phyloP scores from a whole-genome alignment of 2,329 filamentous ascomycete species.

The Trichoderma lentiforme region DNA sequence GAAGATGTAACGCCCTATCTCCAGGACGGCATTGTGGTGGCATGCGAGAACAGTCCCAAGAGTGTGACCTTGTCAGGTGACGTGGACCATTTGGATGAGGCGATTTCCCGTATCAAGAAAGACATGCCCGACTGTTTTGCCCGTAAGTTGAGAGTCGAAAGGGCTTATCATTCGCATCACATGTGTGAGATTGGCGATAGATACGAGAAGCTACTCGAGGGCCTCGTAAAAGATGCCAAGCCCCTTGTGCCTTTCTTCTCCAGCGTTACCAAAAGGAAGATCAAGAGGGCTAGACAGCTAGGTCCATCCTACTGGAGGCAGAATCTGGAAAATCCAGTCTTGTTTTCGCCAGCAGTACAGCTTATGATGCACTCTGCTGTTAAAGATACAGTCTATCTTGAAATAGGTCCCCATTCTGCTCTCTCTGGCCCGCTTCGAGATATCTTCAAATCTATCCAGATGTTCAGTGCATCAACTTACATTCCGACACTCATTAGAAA shows the following conservation, averaged over 20 bases:
- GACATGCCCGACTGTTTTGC: conserved; percentile 43
- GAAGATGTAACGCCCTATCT: neutral
- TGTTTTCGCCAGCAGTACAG: conserved; percentile 17
- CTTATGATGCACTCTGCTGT: conserved; percentile 14
- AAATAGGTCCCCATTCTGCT: conserved; percentile 29
- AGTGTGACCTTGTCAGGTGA: conserved; percentile 49
- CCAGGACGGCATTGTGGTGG: conserved; percentile 25
- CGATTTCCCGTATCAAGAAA: conserved; percentile 27
- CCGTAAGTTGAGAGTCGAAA: conserved; percentile 42
- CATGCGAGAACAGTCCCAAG: conserved; percentile 48
- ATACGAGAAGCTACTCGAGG: neutral
- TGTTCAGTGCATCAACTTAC: conserved; percentile 16
- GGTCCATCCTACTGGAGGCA: conserved; percentile 18
- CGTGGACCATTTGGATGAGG: conserved; percentile 36
- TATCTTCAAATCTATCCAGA: conserved; percentile 18
- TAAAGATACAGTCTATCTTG: conserved; percentile 20
- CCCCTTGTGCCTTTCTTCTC: conserved; percentile 40
- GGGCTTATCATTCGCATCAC: conserved; percentile 46
- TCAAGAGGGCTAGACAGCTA: neutral
- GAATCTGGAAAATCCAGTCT: conserved; percentile 20
- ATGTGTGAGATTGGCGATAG: neutral
- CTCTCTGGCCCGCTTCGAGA: conserved; percentile 27
- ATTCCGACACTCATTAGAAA: conserved; percentile 22
- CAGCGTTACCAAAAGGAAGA: conserved; percentile 5
- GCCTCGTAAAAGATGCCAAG: neutral